Conservation (phyloP, 495 filamentous ascomycete genomes). For the Aspergillus homomorphus region DNA sequence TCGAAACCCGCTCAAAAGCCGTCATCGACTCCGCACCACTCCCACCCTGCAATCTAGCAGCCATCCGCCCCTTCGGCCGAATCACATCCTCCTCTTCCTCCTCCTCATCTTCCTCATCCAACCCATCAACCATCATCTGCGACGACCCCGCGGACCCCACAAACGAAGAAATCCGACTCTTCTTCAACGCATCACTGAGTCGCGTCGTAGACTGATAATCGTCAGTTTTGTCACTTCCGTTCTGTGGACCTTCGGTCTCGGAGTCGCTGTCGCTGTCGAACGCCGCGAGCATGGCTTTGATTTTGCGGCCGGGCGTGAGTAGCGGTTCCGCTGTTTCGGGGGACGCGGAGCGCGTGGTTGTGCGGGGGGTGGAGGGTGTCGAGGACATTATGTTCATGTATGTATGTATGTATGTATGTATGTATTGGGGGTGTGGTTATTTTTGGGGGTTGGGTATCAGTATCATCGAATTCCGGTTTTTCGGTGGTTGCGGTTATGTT, state of each 20-base stretch:
- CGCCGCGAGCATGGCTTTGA: constrained; percentile 63
- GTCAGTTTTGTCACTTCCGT: too few relatives aligned
- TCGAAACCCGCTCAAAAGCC: constrained; percentile 38
- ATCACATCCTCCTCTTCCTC: constrained; percentile 43
- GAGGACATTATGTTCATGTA: constrained; percentile 27
- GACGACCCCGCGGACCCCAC: background rate
- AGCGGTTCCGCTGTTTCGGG: constrained; percentile 35
- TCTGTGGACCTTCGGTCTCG: too few relatives aligned
- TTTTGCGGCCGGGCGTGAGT: constrained; percentile 67
- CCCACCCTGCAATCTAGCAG: constrained; percentile 59
- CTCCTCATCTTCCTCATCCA: constrained; percentile 10
- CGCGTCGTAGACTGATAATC: constrained; percentile 13
- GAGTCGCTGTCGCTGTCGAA: constrained; percentile 59
- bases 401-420: background rate
- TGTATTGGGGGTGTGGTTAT: background rate
- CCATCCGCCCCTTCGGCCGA: constrained; percentile 66
- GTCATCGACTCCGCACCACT: constrained; percentile 19
- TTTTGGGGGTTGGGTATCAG: background rate
- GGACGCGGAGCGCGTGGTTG: constrained; percentile 42
- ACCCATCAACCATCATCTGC: background rate
- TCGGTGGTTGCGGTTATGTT: background rate
- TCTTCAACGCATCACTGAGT: constrained; percentile 26
- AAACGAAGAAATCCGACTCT: constrained; percentile 9
- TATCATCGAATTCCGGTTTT: background rate
- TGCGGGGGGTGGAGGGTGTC: constrained; percentile 40